Evolutionary conservation across 495 filamentous ascomycete species (phyloP).

Genomic region (Aspergillus homomorphus): DNA sequence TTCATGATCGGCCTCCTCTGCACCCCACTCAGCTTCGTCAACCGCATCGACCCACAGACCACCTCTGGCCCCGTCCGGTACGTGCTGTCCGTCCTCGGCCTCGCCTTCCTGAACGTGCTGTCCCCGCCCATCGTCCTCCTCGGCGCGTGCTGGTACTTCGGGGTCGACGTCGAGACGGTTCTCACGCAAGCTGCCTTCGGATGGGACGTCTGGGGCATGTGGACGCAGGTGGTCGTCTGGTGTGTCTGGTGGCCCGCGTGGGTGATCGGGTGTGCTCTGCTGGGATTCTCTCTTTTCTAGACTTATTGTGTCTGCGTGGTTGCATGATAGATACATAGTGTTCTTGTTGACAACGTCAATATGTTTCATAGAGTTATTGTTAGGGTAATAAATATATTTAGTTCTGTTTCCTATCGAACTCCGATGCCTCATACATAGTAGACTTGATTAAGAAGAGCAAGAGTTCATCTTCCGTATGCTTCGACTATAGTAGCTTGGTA

Average conservation of each 20-base stretch:
- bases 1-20: conserved; percentile 80
- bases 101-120: conserved; percentile 53
- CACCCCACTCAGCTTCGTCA: conserved; percentile 70
- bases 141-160: conserved; percentile 48
- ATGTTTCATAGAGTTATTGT: no score
- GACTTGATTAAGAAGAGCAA: no score
- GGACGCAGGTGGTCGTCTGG: conserved; percentile 89
- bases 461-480: no score
- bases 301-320: not conserved
- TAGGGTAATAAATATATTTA: no score
- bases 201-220: conserved; percentile 89
- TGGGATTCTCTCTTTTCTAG: conserved; percentile 42
- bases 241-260: conserved; percentile 99
- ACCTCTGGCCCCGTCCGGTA: conserved; percentile 20
- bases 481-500: no score
- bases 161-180: conserved; percentile 50
- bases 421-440: no score
- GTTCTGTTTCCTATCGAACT: no score
- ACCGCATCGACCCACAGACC: conserved; percentile 38
- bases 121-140: conserved; percentile 64
- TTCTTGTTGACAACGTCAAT: no score
- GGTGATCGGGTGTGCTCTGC: conserved; percentile 61
- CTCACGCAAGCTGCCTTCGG: conserved; percentile 78
- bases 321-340: not conserved
- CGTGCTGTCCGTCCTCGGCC: conserved; percentile 23